A percentile compares a stretch with the other conserved stretches of the same genome.
Evolutionary conservation across 108 stramenopile species (phyloP).

Genomic region (Phaeodactylum tricornutum): DNA sequence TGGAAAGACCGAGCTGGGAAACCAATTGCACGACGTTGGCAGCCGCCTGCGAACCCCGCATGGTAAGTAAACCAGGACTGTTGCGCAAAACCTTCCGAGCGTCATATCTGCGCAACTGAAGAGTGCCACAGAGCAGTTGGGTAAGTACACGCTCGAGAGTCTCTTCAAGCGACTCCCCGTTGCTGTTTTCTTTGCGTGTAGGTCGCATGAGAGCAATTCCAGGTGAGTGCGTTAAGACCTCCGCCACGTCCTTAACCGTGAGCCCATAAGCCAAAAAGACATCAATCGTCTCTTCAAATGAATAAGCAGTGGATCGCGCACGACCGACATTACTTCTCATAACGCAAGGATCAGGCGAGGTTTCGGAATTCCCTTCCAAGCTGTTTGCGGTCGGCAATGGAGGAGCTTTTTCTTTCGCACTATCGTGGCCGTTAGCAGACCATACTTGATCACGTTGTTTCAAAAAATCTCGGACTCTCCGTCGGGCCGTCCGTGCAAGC

Average conservation of each 20-base stretch:
- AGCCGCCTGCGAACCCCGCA: slow-evolving; percentile 49
- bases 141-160: slow-evolving; percentile 37
- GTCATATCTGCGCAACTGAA: slow-evolving; percentile 57
- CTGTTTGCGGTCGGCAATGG: not conserved
- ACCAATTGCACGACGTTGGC: slow-evolving; percentile 48
- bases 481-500: slow-evolving; percentile 38
- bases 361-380: not conserved
- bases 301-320: not conserved
- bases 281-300: slow-evolving; percentile 35
- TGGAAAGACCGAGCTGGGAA: slow-evolving; percentile 49
- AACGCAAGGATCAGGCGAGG: not conserved
- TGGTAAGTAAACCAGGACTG: slow-evolving; percentile 53
- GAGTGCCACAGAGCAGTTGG: slow-evolving; percentile 26
- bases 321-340: too few relatives aligned
- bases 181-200: slow-evolving; percentile 2
- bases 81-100: slow-evolving; percentile 57
- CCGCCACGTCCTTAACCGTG: slow-evolving; percentile 49
- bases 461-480: slow-evolving; percentile 50
- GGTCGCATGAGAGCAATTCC: slow-evolving; percentile 60
- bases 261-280: slow-evolving; percentile 50
- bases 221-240: slow-evolving; percentile 58
- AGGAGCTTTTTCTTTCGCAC: too few relatives aligned
- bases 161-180: slow-evolving; percentile 39
- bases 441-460: slow-evolving; percentile 51
- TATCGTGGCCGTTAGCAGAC: too few relatives aligned